phyloP scores from a whole-genome alignment of 352 stramenopile species.

The Aphanomyces cochlioides region DNA sequence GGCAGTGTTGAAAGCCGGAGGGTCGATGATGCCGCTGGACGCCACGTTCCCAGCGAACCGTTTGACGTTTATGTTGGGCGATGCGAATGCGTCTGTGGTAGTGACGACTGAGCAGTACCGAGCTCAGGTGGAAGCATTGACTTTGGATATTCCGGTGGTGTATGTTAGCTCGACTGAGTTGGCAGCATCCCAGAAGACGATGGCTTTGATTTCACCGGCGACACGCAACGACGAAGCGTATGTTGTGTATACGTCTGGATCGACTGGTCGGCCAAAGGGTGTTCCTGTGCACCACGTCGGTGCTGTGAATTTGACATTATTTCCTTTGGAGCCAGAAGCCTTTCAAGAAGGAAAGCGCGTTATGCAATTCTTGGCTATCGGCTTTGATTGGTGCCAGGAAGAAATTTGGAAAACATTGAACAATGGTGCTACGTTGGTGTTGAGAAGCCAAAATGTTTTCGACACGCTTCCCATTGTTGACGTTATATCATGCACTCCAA shows the following conservation, averaged over 20 bases:
- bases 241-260: constrained; percentile 30
- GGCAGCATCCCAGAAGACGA: too few relatives aligned
- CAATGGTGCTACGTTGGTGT: not conserved
- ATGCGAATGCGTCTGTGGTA: too few relatives aligned
- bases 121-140: too few relatives aligned
- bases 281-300: constrained; percentile 19
- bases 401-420: not conserved
- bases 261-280: constrained; percentile 30
- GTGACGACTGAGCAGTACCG: not conserved
- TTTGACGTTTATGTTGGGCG: too few relatives aligned
- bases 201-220: too few relatives aligned
- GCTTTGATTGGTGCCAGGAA: not conserved
- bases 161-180: too few relatives aligned
- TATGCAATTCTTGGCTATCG: not conserved
- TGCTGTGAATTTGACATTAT: not conserved
- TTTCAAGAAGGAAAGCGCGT: not conserved
- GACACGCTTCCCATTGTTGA: not conserved
- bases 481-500: not conserved
- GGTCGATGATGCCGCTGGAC: constrained; percentile 86
- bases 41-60: constrained; percentile 46
- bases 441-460: not conserved
- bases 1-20: constrained; percentile 86
- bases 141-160: too few relatives aligned
- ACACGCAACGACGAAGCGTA: not conserved
- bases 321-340: not conserved